phyloP scores from a whole-genome alignment of 768 basidiomycete species.

The Mycena kentingensis region DNA sequence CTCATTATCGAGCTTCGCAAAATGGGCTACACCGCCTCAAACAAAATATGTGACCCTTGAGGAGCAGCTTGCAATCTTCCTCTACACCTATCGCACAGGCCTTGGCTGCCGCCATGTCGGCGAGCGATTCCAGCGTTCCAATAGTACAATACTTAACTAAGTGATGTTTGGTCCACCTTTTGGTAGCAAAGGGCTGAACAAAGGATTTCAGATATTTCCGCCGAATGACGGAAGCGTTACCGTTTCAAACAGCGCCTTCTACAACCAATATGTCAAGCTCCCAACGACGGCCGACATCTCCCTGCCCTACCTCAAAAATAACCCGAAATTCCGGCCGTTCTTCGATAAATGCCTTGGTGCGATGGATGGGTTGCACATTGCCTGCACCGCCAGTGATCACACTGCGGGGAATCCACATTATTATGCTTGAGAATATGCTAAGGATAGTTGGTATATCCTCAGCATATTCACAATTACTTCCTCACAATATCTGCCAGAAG shows the following conservation, averaged over 20 bases:
- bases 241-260: slow-evolving; percentile 10
- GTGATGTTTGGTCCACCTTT: slow-evolving; percentile 3
- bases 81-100: slow-evolving; percentile 20
- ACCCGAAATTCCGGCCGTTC: slow-evolving; percentile 33
- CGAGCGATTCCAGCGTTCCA: slow-evolving; percentile 28
- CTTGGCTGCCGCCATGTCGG: slow-evolving; percentile 19
- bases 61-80: slow-evolving; percentile 22
- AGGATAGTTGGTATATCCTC: no score
- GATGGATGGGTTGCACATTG: slow-evolving; percentile 35
- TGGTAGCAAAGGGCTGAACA: not conserved
- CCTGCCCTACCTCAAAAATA: slow-evolving; percentile 20
- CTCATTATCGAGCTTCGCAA: slow-evolving; percentile 9
- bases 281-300: slow-evolving; percentile 13
- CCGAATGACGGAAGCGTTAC: slow-evolving; percentile 4
- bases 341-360: slow-evolving; percentile 30
- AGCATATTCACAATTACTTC: no score
- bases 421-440: no score
- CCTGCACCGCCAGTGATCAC: slow-evolving; percentile 12
- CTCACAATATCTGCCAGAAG: no score
- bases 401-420: no score
- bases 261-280: slow-evolving; percentile 17
- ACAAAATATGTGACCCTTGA: slow-evolving; percentile 16
- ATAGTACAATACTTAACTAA: slow-evolving; percentile 24
- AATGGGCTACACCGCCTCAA: not conserved
- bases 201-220: slow-evolving; percentile 14